These are phyloP conservation scores for Xylaria longipes DNA, from an alignment of 495 filamentous ascomycete species.

Conservation along the genomic window DNA sequence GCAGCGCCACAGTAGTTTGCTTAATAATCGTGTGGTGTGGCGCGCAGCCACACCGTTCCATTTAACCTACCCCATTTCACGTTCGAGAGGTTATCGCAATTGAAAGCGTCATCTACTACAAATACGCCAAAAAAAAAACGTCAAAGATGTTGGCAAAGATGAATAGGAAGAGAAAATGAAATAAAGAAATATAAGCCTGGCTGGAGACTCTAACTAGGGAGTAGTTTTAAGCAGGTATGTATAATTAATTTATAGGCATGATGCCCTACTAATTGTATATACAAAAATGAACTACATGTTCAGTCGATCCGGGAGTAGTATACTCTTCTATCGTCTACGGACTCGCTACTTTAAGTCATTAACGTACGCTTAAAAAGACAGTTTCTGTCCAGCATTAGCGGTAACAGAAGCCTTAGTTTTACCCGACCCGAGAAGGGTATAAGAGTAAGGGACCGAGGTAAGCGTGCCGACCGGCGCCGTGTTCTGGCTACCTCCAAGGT, in stretches of 20 bases:
- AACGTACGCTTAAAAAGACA: conserved; percentile 50
- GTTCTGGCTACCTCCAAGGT: conserved; percentile 59
- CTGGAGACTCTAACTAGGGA: neutral
- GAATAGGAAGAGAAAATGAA: too few relatives aligned
- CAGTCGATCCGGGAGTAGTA: neutral
- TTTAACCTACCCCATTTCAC: too few relatives aligned
- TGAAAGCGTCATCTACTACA: too few relatives aligned
- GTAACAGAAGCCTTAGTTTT: conserved; percentile 55
- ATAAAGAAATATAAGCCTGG: too few relatives aligned
- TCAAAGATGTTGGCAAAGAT: too few relatives aligned
- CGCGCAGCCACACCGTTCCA: too few relatives aligned
- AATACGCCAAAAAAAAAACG: too few relatives aligned
- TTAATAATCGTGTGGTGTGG: too few relatives aligned
- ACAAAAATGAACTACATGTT: neutral
- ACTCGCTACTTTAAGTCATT: neutral
- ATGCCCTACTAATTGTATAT: neutral
- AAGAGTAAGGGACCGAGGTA: conserved; percentile 58
- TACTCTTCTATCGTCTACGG: neutral
- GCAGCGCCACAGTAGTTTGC: too few relatives aligned
- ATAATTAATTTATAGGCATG: neutral
- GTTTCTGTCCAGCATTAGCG: conserved; percentile 59
- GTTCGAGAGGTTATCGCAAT: too few relatives aligned
- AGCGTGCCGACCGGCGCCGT: conserved; percentile 57
- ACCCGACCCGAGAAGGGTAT: conserved; percentile 50
- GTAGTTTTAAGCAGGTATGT: neutral